Evolutionary conservation across 169 alveolate genomes (phyloP).

Genomic region (Cryptosporidium muris): DNA sequence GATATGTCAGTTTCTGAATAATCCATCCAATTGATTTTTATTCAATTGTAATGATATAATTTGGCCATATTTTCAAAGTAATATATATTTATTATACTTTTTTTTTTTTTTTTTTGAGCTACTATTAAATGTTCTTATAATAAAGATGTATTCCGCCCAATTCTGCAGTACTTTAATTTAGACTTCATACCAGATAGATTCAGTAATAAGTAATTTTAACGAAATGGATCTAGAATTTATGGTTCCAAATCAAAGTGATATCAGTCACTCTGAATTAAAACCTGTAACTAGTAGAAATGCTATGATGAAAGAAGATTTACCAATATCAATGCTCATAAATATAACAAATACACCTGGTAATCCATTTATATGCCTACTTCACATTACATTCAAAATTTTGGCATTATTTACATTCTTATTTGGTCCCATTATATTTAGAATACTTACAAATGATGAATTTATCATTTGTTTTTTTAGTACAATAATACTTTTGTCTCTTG

Average conservation of each 20-base stretch:
- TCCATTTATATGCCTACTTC: constrained; percentile 80
- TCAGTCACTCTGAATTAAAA: not conserved
- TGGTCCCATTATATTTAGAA: constrained; percentile 73
- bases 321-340: too few species aligned
- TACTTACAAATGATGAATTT: constrained; percentile 71
- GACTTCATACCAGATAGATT: too few species aligned
- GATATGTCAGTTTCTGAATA: constrained; percentile 45
- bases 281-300: constrained; percentile 16
- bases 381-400: constrained; percentile 75
- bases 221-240: constrained; percentile 69
- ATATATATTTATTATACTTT: not conserved
- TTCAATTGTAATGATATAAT: too few species aligned
- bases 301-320: constrained; percentile 48
- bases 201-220: too few species aligned
- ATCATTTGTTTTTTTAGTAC: constrained; percentile 77
- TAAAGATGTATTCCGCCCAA: too few species aligned
- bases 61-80: not conserved
- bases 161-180: too few species aligned
- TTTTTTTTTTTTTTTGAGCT: not conserved
- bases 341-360: constrained; percentile 65
- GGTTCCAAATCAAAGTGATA: constrained; percentile 5
- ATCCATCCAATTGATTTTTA: too few species aligned
- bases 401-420: constrained; percentile 78
- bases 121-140: too few species aligned
- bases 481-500: constrained; percentile 77